These are phyloP conservation scores for Blastobotrys robertii DNA, from an alignment of 805 yeast genomes.

Conservation along the genomic window DNA sequence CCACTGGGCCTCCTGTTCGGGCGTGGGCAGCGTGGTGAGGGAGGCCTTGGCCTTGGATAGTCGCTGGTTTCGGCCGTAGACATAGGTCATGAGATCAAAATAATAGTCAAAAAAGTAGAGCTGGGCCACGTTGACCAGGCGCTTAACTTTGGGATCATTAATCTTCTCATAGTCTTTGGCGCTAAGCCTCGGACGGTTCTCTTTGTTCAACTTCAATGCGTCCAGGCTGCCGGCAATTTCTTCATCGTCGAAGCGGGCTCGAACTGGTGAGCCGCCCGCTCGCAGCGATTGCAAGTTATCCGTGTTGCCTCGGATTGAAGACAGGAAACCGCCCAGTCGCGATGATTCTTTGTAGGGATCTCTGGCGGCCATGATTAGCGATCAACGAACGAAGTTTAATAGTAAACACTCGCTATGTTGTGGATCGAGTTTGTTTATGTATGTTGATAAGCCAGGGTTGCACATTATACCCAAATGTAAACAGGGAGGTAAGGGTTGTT, in stretches of 20 bases:
- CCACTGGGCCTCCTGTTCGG: constrained; percentile 53
- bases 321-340: constrained; percentile 1
- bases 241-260: constrained; percentile 1
- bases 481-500: too few relatives aligned
- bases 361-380: too few relatives aligned
- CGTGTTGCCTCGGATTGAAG: neutral
- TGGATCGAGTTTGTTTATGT: too few relatives aligned
- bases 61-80: constrained; percentile 77
- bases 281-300: neutral
- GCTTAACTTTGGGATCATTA: constrained; percentile 62
- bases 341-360: neutral
- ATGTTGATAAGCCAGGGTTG: too few relatives aligned
- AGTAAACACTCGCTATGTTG: too few relatives aligned
- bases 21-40: constrained; percentile 23
- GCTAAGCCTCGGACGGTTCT: constrained; percentile 11
- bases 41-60: constrained; percentile 57
- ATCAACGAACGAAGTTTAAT: too few relatives aligned
- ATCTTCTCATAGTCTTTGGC: constrained; percentile 31
- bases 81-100: constrained; percentile 91
- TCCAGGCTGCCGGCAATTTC: constrained; percentile 13
- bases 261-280: neutral
- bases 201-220: constrained; percentile 6
- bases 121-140: constrained; percentile 86
- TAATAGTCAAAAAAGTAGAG: constrained; percentile 91
- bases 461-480: too few relatives aligned